phyloP scores from a whole-genome alignment of 228 moss, liverwort and hornwort species.

The Sphagnum fallax region DNA sequence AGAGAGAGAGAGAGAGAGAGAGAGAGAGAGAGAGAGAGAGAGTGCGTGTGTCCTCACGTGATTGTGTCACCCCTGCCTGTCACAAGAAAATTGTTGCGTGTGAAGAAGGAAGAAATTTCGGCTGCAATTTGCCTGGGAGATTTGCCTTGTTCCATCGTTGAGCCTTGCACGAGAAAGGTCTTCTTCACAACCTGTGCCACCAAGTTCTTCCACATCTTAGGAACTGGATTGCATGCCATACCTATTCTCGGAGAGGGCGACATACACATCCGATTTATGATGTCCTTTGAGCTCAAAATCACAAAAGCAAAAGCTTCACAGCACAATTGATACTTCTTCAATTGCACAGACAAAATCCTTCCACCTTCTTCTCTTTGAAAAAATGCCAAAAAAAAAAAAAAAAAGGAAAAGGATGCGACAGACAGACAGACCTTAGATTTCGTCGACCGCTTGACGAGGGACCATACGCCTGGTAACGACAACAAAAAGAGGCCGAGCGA shows the following conservation, averaged over 20 bases:
- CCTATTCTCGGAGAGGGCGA: neutral
- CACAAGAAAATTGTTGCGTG: slow-evolving; percentile 74
- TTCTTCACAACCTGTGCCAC: slow-evolving; percentile 82
- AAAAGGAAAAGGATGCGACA: too few relatives aligned
- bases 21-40: too few relatives aligned
- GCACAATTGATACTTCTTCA: neutral
- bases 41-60: slow-evolving; percentile 26
- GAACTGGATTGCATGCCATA: neutral
- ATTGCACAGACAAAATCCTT: too few relatives aligned
- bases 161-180: slow-evolving; percentile 64
- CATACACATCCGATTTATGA: neutral
- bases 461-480: slow-evolving; percentile 96
- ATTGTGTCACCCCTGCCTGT: slow-evolving; percentile 80
- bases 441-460: slow-evolving; percentile 90
- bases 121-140: slow-evolving; percentile 74
- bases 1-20: too few relatives aligned
- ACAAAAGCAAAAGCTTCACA: neutral
- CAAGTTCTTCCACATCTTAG: slow-evolving; percentile 3
- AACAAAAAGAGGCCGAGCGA: slow-evolving; percentile 85
- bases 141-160: slow-evolving; percentile 60
- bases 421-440: slow-evolving; percentile 73
- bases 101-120: slow-evolving; percentile 79
- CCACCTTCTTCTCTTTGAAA: too few relatives aligned
- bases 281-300: neutral
- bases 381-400: too few relatives aligned